A percentile compares a stretch with the other conserved stretches of the same genome.
phyloP scores from a whole-genome alignment of 2,329 filamentous ascomycete genomes.

The Colletotrichum viniferum region DNA sequence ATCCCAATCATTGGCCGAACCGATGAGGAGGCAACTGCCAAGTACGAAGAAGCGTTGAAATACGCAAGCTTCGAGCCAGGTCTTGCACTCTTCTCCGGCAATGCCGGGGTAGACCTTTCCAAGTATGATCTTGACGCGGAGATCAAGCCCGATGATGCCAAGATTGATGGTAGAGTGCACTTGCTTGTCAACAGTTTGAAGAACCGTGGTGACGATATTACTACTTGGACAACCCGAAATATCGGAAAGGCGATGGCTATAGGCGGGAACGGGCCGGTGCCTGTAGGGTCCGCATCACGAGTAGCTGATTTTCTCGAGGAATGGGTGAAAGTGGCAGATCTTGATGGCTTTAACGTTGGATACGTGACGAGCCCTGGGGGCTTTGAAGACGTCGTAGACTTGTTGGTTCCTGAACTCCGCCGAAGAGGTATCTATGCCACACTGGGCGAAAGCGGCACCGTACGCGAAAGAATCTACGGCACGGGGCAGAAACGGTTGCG shows the following conservation, averaged over 20 bases:
- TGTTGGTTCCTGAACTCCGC: slow-evolving; percentile 31
- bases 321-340: slow-evolving; percentile 45
- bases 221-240: slow-evolving; percentile 48
- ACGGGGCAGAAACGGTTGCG: not conserved
- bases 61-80: slow-evolving; percentile 59
- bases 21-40: slow-evolving; percentile 56
- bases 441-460: not conserved
- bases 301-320: slow-evolving; percentile 48
- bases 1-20: slow-evolving; percentile 53
- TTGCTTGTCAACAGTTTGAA: not conserved
- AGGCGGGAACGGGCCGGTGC: slow-evolving; percentile 39
- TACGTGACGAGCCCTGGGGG: slow-evolving; percentile 46
- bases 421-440: slow-evolving; percentile 21
- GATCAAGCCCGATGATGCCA: slow-evolving; percentile 37
- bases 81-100: slow-evolving; percentile 59
- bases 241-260: slow-evolving; percentile 44
- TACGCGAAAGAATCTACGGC: not conserved
- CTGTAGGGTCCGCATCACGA: slow-evolving; percentile 40
- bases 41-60: slow-evolving; percentile 53
- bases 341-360: slow-evolving; percentile 46
- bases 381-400: slow-evolving; percentile 34
- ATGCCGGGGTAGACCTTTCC: slow-evolving; percentile 64
- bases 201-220: slow-evolving; percentile 28
- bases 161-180: not conserved
- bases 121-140: slow-evolving; percentile 61